A percentile compares a stretch with the other conserved stretches of the same genome.
phyloP scores from a whole-genome alignment of 1,284 basidiomycete genomes.

The Malassezia slooffiae region DNA sequence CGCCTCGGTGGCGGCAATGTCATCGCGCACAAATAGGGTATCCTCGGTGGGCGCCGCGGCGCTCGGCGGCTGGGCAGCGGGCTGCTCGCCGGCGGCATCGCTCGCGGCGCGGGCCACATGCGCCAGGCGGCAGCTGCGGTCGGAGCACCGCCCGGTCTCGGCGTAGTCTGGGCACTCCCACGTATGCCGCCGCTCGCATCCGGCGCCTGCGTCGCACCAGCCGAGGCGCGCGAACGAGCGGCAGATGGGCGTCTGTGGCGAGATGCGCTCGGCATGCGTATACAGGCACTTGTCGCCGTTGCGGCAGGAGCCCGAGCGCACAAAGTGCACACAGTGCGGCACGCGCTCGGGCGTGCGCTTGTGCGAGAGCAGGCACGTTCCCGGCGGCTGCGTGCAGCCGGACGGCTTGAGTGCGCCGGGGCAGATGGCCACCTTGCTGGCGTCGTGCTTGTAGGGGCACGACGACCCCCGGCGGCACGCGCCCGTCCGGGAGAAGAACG shows the following conservation, averaged over 20 bases:
- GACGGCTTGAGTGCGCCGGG: constrained; percentile 29
- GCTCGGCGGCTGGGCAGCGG: not conserved
- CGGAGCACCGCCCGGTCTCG: constrained; percentile 27
- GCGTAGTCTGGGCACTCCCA: constrained; percentile 42
- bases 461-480: constrained; percentile 24
- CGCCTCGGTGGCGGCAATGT: constrained; percentile 2
- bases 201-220: constrained; percentile 34
- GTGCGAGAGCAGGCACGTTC: constrained; percentile 38
- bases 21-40: constrained; percentile 12
- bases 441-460: constrained; percentile 39
- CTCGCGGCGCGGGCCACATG: constrained; percentile 25
- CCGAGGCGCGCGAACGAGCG: constrained; percentile 30
- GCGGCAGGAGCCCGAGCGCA: constrained; percentile 25
- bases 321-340: constrained; percentile 43
- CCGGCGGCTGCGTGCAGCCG: constrained; percentile 29
- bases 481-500: constrained; percentile 12
- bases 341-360: constrained; percentile 22
- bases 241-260: constrained; percentile 23
- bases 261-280: constrained; percentile 23
- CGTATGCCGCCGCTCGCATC: constrained; percentile 32
- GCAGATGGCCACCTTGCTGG: constrained; percentile 35
- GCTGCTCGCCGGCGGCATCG: not conserved
- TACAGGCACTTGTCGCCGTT: constrained; percentile 36
- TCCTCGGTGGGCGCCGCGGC: not conserved
- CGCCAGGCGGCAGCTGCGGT: constrained; percentile 26